Evolutionary conservation across 2,329 filamentous ascomycete genomes (phyloP), one percentile per base, ranked within the genome.

Genomic region (Xylariales sp.): DNA sequence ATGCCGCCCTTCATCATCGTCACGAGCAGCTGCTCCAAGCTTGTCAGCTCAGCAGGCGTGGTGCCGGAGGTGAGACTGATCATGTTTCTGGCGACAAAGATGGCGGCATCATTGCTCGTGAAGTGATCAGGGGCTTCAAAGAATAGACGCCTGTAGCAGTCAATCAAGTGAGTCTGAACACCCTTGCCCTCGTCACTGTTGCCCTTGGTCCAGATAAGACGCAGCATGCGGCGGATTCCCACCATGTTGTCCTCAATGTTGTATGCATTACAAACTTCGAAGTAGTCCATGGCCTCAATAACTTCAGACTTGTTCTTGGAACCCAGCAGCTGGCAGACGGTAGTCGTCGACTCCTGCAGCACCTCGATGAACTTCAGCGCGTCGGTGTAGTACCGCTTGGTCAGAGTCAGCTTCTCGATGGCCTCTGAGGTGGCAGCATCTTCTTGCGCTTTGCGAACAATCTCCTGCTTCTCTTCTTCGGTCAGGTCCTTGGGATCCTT

Each of bases 101-200:
- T 96, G 33, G 93, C 90, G 3, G 90, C 83, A 55, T 96, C 90
- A 49, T 96, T 96, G 20, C 81, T 70, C 41, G 76, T 88, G 65
- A 95, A 96, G 5, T 82, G 82, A 43, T 89, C 88, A 0, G 93
- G 93, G 0, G 94, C 90, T 55, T 95, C 88, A 53, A 98, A 98
- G 65, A 97, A 98, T 1, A 98, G 77, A 15, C 88, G 82, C 57
- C 86, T 93, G 69, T 98, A 98, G 61, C 88, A 95, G 51, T 98
- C 93, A 48, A 98, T 95, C 20, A 98, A 74, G 62, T 98, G 93
- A 3, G 86, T 87, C 59, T 98, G 94, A 3, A 98, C 90, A 40
- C 93, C 93, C 66, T 97, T 98, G 53, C 94, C 93, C 70, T 98
- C 94, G 54, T 98, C 93, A 53, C 89, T 97, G 65, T 97, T 98